These are phyloP conservation scores for Jatropha multifida DNA, from an alignment of 441 rosid genomes.

Conservation along the genomic window DNA sequence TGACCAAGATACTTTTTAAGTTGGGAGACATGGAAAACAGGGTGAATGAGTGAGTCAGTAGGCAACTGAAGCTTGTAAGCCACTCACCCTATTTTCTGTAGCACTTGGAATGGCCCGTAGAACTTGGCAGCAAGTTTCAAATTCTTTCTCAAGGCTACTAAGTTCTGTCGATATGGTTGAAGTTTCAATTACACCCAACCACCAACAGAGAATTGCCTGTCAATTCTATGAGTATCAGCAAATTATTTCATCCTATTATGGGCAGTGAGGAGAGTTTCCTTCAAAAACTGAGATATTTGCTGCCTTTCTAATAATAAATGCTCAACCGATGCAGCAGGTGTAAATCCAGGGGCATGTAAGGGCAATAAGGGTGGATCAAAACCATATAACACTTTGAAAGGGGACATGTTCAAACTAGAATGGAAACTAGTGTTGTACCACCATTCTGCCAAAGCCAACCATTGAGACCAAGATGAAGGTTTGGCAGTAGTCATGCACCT, in stretches of 20 bases:
- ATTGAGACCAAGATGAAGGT: neutral
- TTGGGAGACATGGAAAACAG: neutral
- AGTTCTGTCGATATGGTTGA: neutral
- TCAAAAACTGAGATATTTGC: neutral
- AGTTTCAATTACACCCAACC: neutral
- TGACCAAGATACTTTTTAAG: neutral
- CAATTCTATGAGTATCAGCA: neutral
- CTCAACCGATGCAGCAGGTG: neutral
- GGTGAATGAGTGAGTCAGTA: neutral
- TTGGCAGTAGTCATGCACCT: neutral
- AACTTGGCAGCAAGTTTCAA: neutral
- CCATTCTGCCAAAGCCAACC: slow-evolving; percentile 3
- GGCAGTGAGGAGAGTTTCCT: neutral
- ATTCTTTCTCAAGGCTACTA: neutral
- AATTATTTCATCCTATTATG: neutral
- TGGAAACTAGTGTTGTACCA: neutral
- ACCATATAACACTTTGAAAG: too few relatives aligned
- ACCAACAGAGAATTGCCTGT: neutral
- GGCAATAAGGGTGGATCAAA: neutral
- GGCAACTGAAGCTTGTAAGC: neutral
- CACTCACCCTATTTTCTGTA: neutral
- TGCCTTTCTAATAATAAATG: neutral
- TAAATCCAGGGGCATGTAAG: neutral
- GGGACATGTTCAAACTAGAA: neutral
- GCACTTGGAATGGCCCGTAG: neutral